Evolutionary conservation across 108 stramenopile species (phyloP).

Genomic region (Chaetoceros tenuissimus): DNA sequence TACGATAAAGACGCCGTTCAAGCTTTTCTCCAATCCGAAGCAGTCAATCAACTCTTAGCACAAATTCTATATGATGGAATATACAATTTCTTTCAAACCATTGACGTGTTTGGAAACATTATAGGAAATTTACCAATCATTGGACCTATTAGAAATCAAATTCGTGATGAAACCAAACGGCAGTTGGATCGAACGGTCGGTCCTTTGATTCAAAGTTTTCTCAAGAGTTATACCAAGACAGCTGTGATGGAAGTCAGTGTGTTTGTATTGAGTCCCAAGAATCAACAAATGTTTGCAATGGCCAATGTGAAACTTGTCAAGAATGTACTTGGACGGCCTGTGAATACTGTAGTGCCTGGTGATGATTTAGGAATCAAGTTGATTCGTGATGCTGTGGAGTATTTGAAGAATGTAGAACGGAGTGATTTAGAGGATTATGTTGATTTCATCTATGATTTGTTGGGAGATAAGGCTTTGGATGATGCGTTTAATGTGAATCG

Average conservation of each 20-base stretch:
- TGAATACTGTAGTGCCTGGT: constrained; percentile 9
- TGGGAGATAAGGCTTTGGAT: background rate
- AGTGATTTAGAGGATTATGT: constrained; percentile 14
- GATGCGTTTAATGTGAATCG: background rate
- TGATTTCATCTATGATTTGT: constrained; percentile 17
- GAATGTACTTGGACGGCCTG: constrained; percentile 38
- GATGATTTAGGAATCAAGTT: constrained; percentile 3
- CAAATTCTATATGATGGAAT: constrained; percentile 55
- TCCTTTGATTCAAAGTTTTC: constrained; percentile 39
- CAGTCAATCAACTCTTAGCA: constrained; percentile 50
- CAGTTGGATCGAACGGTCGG: constrained; percentile 51
- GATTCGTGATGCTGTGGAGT: constrained; percentile 12
- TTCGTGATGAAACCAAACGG: constrained; percentile 43
- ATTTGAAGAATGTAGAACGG: constrained; percentile 7
- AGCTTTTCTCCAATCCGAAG: constrained; percentile 48
- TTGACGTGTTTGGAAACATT: constrained; percentile 58
- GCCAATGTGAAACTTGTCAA: constrained; percentile 44
- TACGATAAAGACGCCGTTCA: constrained; percentile 51
- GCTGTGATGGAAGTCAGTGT: constrained; percentile 45
- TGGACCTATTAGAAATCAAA: constrained; percentile 62
- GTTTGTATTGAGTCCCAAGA: constrained; percentile 45
- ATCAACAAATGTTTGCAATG: constrained; percentile 36
- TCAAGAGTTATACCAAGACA: constrained; percentile 45
- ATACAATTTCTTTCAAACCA: constrained; percentile 48
- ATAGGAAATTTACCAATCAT: constrained; percentile 43